Evolutionary conservation across 2,329 filamentous ascomycete genomes (phyloP), one percentile per base, ranked within the genome.

Genomic region (Drechslerella coelobrocha): DNA sequence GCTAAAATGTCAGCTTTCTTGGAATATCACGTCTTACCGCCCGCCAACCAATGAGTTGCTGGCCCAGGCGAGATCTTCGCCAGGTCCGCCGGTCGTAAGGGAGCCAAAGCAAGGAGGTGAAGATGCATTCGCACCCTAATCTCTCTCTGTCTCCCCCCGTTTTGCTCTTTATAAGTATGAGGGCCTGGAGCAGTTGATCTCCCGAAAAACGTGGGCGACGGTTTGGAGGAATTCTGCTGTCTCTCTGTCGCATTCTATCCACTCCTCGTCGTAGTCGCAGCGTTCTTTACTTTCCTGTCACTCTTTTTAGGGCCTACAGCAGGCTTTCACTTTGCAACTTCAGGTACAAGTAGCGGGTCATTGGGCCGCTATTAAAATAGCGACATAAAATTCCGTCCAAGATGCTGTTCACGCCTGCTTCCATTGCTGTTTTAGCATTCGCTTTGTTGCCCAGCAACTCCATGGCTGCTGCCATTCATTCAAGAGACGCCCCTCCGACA

Each of bases 31-130:
- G 48, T 57, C 51, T 61, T 56, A 45, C 50, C 29, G 37, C 41
- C 27, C 50, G 4, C 17, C 41, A 57, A n/a, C 57, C 57, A 61
- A 61, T 61, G 43, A 52, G 51, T 57, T 61, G 43, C 39, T 34
- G 50, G 60, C 50, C 50, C 62, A 43, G 55, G 55, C 62, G 50
- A 68, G 62, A 45, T 53, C 50, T 53, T 21, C 41, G 21, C 54
- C 39, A 41, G 23, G 48, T 53, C 48, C 17, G 29, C 17, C 23
- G 37, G 24, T 41, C 23, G 37, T 45, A 39, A 53, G 14, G 41
- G 14, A 59, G 26, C 53, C 54, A 71, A 71, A 71, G 57, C 53
- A 62, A 71, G 65, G 65, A 61, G 65, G 21, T 48, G 17, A 59
- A 51, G 47, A 51, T 50, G 24, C 19, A 50, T 21, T 24, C 57